A percentile compares a stretch with the other conserved stretches of the same genome.
phyloP scores from a whole-genome alignment of 2,329 filamentous ascomycete species.

The Botrytis pseudocinerea region DNA sequence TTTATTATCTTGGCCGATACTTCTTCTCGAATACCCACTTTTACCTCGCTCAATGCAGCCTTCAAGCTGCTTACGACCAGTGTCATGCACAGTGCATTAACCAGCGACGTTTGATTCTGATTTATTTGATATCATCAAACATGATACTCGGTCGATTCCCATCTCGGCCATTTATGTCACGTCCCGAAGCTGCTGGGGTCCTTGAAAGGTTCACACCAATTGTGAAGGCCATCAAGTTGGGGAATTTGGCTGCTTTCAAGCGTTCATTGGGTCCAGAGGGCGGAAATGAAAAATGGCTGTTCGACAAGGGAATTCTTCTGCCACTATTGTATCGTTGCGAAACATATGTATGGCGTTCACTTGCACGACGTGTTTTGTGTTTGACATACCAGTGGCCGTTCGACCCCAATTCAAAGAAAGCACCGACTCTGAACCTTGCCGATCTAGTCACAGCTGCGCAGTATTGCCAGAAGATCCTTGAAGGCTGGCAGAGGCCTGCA shows the following conservation, averaged over 20 bases:
- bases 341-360: conserved; percentile 78
- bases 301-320: conserved; percentile 72
- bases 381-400: conserved; percentile 72
- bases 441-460: conserved; percentile 65
- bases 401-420: conserved; percentile 56
- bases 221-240: conserved; percentile 68
- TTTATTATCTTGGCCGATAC: conserved; percentile 92
- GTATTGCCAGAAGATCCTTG: conserved; percentile 64
- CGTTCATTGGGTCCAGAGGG: conserved; percentile 58
- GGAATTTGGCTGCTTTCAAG: conserved; percentile 74
- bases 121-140: conserved; percentile 80
- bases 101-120: conserved; percentile 78
- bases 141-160: conserved; percentile 84
- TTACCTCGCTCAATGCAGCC: conserved; percentile 69
- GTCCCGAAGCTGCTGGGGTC: conserved; percentile 68
- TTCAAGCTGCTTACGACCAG: conserved; percentile 79
- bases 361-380: conserved; percentile 76
- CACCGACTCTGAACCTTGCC: conserved; percentile 72
- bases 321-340: conserved; percentile 76
- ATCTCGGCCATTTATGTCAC: conserved; percentile 61
- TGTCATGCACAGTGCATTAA: conserved; percentile 70
- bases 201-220: conserved; percentile 69
- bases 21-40: conserved; percentile 85
- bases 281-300: conserved; percentile 68
- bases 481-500: conserved; percentile 51